Evolutionary conservation across 768 basidiomycete species (phyloP).

Genomic region (Mycena maculata): DNA sequence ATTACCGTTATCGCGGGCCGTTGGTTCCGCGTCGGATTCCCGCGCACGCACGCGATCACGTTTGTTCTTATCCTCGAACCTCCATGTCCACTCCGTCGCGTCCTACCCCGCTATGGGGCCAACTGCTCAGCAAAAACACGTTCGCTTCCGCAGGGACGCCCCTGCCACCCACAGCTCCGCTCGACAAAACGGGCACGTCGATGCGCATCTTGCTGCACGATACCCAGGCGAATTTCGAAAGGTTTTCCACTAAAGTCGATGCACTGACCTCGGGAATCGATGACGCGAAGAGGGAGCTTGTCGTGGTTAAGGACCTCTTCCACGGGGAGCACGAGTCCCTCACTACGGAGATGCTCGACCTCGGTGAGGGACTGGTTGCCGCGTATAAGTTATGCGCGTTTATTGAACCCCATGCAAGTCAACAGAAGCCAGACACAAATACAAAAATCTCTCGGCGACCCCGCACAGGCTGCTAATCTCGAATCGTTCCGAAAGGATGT

Average conservation of each 20-base stretch:
- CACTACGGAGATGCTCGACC: constrained; percentile 64
- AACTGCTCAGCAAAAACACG: constrained; percentile 62
- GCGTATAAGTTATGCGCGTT: constrained; percentile 10
- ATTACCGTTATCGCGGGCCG: no score
- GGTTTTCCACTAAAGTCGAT: constrained; percentile 68
- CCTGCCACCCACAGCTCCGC: constrained; percentile 58
- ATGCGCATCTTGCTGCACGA: constrained; percentile 80
- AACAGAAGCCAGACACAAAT: constrained; percentile 73
- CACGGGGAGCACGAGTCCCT: constrained; percentile 69
- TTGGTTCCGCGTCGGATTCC: no score
- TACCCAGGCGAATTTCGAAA: constrained; percentile 77
- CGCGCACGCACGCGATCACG: constrained; percentile 6
- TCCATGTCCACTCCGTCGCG: constrained; percentile 19
- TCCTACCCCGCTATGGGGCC: constrained; percentile 66
- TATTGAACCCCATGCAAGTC: constrained; percentile 52
- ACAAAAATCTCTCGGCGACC: constrained; percentile 66
- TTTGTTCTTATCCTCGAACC: background rate
- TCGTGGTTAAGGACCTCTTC: constrained; percentile 65
- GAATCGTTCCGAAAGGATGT: constrained; percentile 56
- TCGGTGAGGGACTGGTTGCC: constrained; percentile 56
- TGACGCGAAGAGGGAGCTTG: constrained; percentile 64
- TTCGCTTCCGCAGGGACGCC: constrained; percentile 36
- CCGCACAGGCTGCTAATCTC: constrained; percentile 59
- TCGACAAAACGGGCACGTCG: constrained; percentile 76
- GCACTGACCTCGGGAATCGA: constrained; percentile 63